phyloP scores from a whole-genome alignment of 345 rosid genomes.

The Kernera saxatilis region DNA sequence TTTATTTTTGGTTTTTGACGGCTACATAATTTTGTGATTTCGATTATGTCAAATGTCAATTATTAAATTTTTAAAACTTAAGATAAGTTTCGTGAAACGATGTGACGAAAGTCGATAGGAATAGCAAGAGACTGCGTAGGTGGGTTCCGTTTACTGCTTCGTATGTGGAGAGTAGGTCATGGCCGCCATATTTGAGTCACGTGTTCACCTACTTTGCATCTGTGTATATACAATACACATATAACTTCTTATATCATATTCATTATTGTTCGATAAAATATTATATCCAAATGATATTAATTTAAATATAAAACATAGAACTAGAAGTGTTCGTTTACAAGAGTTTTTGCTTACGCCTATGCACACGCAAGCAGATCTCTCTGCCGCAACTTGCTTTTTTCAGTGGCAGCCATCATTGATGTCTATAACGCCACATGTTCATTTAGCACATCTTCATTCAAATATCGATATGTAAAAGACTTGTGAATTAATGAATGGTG shows the following conservation, averaged over 20 bases:
- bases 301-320: not conserved
- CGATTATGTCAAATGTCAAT: not conserved
- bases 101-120: not conserved
- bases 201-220: constrained; percentile 26
- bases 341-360: not conserved
- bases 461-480: not conserved
- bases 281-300: not conserved
- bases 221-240: not conserved
- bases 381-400: not conserved
- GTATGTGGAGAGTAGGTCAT: not conserved
- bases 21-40: not conserved
- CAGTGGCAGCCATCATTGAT: constrained; percentile 14
- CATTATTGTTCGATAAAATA: not conserved
- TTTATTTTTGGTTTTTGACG: not conserved
- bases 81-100: constrained; percentile 4
- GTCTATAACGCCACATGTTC: not conserved
- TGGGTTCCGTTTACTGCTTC: constrained; percentile 19
- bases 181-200: constrained; percentile 33
- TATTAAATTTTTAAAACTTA: not conserved
- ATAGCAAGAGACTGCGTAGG: not conserved
- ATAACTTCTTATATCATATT: not conserved
- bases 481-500: not conserved
- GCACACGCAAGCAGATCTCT: constrained; percentile 16
- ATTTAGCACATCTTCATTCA: not conserved
- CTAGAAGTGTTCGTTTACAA: not conserved